phyloP scores from a whole-genome alignment of 352 stramenopile genomes.

The Globisporangium abappressorium region DNA sequence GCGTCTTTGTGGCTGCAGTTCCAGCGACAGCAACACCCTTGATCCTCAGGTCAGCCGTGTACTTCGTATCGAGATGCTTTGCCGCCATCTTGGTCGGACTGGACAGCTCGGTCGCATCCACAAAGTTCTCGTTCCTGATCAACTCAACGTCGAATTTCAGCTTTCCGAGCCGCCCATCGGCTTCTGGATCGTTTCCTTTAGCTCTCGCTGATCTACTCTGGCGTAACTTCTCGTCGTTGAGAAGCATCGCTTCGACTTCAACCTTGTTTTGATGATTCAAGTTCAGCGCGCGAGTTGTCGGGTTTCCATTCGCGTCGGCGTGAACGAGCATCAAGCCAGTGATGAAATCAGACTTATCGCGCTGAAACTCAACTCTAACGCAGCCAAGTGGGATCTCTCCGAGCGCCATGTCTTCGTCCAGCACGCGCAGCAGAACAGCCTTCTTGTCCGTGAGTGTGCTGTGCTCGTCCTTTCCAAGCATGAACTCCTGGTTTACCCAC shows the following conservation, averaged over 20 bases:
- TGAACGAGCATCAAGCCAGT: slow-evolving; percentile 45
- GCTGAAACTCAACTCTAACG: slow-evolving; percentile 52
- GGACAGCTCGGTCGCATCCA: slow-evolving; percentile 22
- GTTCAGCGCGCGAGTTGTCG: slow-evolving; percentile 27
- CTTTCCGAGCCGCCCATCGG: slow-evolving; percentile 50
- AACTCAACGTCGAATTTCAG: slow-evolving; percentile 54
- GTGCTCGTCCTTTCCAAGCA: slow-evolving; percentile 46
- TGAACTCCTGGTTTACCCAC: slow-evolving; percentile 71
- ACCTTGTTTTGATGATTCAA: slow-evolving; percentile 36
- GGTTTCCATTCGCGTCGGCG: slow-evolving; percentile 33
- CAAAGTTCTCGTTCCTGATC: slow-evolving; percentile 57
- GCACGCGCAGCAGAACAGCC: slow-evolving; percentile 50
- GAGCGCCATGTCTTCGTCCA: slow-evolving; percentile 45
- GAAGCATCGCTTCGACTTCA: slow-evolving; percentile 51
- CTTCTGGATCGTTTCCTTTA: slow-evolving; percentile 35
- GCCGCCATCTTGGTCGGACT: slow-evolving; percentile 19
- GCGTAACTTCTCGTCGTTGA: slow-evolving; percentile 15
- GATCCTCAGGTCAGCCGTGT: slow-evolving; percentile 46
- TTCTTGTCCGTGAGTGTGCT: slow-evolving; percentile 62
- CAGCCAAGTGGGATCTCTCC: slow-evolving; percentile 54
- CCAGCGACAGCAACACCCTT: slow-evolving; percentile 18
- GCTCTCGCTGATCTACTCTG: slow-evolving; percentile 19
- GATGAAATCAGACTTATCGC: slow-evolving; percentile 44
- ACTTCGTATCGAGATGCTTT: slow-evolving; percentile 36
- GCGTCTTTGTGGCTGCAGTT: not conserved